phyloP scores from a whole-genome alignment of 169 alveolate species.

The Eimeria praecox region DNA sequence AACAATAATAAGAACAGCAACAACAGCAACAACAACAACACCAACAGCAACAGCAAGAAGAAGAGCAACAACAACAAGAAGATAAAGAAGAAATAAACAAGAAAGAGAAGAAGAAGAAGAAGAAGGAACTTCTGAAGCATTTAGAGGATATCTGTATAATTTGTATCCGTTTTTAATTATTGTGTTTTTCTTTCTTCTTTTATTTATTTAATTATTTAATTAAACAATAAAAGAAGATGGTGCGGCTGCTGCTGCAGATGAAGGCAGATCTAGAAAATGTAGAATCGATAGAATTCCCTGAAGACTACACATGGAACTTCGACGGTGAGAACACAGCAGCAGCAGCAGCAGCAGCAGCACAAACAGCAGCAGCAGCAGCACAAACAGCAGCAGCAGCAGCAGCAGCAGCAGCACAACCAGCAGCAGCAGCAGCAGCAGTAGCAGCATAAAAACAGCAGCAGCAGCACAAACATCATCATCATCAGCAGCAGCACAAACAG shows the following conservation, averaged over 20 bases:
- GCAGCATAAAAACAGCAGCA: not conserved
- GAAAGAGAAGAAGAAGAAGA: not conserved
- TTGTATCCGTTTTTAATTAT: not conserved
- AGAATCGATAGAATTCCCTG: conserved; percentile 56
- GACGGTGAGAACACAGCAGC: conserved; percentile 49
- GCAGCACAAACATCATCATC: not conserved
- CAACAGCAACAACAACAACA: not conserved
- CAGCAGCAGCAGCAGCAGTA: no score
- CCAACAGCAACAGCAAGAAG: not conserved
- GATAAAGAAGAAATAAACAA: no score
- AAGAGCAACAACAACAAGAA: not conserved
- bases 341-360: conserved; percentile 23
- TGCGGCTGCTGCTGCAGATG: conserved; percentile 74
- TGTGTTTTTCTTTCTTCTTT: not conserved
- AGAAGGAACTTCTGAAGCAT: not conserved
- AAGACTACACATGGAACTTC: conserved; percentile 70
- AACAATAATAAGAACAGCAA: not conserved
- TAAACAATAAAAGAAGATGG: conserved; percentile 18
- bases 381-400: not conserved
- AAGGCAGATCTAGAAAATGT: conserved; percentile 76
- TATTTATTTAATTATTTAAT: not conserved
- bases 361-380: not conserved
- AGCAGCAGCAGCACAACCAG: no score
- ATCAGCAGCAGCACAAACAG: no score
- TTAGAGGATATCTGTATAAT: not conserved